Percentiles rank a stretch among this genome's conserved stretches.
These are phyloP conservation scores for Corylus heterophylla DNA, from an alignment of 306 rosid genomes.

Conservation along the genomic window DNA sequence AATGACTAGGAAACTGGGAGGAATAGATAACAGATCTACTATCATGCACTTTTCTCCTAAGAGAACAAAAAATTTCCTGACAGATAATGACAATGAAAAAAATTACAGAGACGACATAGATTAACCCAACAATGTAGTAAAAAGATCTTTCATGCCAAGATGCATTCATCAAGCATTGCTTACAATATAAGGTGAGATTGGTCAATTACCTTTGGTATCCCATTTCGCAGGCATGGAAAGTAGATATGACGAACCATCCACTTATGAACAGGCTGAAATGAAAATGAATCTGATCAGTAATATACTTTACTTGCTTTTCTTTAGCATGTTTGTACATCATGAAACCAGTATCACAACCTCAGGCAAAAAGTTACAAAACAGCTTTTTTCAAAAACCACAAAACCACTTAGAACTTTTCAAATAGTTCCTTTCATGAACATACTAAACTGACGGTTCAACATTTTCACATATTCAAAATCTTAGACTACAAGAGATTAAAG, in stretches of 20 bases:
- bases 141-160: neutral
- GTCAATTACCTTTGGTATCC: slow-evolving; percentile 76
- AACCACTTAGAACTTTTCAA: neutral
- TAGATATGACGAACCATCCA: slow-evolving; percentile 98
- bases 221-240: slow-evolving; percentile 80
- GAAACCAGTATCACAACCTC: neutral
- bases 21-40: neutral
- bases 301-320: slow-evolving; percentile 5
- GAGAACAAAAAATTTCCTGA: neutral
- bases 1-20: neutral
- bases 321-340: neutral
- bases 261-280: slow-evolving; percentile 89
- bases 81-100: neutral
- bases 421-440: slow-evolving; percentile 1
- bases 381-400: neutral
- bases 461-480: slow-evolving; percentile 2
- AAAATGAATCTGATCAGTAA: slow-evolving; percentile 30
- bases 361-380: neutral
- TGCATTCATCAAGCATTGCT: neutral
- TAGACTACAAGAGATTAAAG: neutral
- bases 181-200: slow-evolving; percentile 1
- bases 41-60: neutral
- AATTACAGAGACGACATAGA: neutral
- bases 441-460: neutral
- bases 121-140: neutral